Percentiles rank a stretch among this genome's conserved stretches.
Conservation (phyloP, 192 early-diverging fungal genomes). For the Dispira simplex region DNA sequence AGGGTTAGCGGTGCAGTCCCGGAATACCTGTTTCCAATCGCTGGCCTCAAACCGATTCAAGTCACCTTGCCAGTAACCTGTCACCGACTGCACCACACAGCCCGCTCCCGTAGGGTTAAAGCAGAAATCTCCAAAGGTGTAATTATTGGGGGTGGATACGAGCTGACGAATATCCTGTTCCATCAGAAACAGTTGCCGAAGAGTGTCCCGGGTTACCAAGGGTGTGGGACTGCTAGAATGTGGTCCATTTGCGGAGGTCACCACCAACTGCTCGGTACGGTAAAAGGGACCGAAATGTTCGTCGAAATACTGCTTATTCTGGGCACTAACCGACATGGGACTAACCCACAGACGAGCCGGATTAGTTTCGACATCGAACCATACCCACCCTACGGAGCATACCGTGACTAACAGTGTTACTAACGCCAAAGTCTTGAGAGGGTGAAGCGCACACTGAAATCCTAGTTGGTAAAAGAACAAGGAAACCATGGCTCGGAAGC, state of each 20-base stretch:
- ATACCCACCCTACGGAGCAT: conserved; percentile 38
- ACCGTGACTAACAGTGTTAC: conserved; percentile 24
- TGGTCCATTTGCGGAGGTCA: conserved; percentile 25
- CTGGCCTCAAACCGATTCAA: conserved; percentile 23
- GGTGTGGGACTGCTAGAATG: conserved; percentile 12
- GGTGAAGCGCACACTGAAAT: conserved; percentile 33
- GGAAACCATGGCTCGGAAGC: conserved; percentile 1
- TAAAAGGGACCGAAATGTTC: conserved; percentile 46
- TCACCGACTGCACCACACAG: conserved; percentile 44
- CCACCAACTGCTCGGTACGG: conserved; percentile 40
- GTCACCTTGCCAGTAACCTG: conserved; percentile 45
- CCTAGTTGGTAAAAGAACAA: conserved; percentile 41
- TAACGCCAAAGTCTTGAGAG: conserved; percentile 29
- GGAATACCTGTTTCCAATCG: conserved; percentile 27
- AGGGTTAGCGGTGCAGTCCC: conserved; percentile 28
- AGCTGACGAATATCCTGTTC: conserved; percentile 28
- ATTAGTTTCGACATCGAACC: conserved; percentile 34
- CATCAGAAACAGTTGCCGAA: conserved; percentile 31
- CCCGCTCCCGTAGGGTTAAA: conserved; percentile 38
- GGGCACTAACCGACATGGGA: conserved; percentile 31
- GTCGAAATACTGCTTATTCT: conserved; percentile 41
- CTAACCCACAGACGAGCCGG: conserved; percentile 46
- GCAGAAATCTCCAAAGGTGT: conserved; percentile 36
- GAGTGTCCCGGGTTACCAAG: conserved; percentile 23
- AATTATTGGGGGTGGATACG: conserved; percentile 18